Conservation (phyloP, 352 stramenopile genomes). For the Globisporangium canariense region DNA sequence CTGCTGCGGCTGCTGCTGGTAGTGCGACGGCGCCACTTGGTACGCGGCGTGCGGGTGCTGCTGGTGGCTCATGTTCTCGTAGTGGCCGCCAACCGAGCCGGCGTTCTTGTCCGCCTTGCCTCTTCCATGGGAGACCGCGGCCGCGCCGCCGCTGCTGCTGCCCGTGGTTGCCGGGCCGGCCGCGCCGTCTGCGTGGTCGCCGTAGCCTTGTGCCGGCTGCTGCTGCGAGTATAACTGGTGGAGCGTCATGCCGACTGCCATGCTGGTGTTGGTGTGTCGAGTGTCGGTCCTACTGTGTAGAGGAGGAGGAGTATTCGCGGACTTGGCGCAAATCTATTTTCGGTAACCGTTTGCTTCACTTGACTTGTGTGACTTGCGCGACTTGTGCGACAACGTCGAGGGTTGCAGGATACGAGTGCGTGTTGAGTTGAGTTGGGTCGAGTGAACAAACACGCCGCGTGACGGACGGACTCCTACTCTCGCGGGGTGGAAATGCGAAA, state of each 20-base stretch:
- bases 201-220: conserved; percentile 19
- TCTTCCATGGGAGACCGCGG: background rate
- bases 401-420: conserved; percentile 1
- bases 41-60: conserved; percentile 18
- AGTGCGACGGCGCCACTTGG: conserved; percentile 27
- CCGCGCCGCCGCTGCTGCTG: background rate
- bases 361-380: background rate
- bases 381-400: background rate
- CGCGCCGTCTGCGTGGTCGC: conserved; percentile 16
- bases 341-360: background rate
- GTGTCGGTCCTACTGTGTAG: background rate
- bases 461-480: conserved; percentile 23
- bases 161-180: background rate
- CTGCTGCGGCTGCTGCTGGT: conserved; percentile 23
- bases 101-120: conserved; percentile 8
- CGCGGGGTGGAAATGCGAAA: conserved; percentile 33
- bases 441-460: background rate
- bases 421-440: background rate
- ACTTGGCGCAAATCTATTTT: background rate
- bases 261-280: conserved; percentile 16
- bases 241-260: conserved; percentile 69
- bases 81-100: conserved; percentile 7
- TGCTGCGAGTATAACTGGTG: conserved; percentile 61
- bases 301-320: background rate
- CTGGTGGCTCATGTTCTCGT: conserved; percentile 16